Evolutionary conservation across 2,329 filamentous ascomycete genomes (phyloP), one percentile per base, ranked within the genome.

Genomic region (Hortaea sp.): DNA sequence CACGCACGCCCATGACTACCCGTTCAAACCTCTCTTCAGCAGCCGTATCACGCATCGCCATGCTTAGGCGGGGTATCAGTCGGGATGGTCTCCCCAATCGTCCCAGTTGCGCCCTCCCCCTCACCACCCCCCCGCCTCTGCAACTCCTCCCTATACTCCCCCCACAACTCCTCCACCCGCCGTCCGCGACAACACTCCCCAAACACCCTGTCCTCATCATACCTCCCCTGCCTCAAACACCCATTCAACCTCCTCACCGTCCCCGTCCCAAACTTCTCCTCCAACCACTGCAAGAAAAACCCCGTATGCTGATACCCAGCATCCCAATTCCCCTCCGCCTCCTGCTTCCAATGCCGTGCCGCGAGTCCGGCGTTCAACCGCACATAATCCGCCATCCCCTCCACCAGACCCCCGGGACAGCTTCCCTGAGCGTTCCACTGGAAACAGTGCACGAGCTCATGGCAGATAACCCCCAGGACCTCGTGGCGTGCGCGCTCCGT

Each of bases 381-480:
- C 27, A 97, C 89, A 78, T 87, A 97, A 67, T 97, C 92, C 13
- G 90, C 90, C 44, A 97, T 79, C 0, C 90, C 90, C 66, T 97
- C 90, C 46, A 94, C 82, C 41, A 97, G 66, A 0, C 92, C 92
- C 0, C 82, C 82, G 2, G 69, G 65, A 39, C 79, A 69, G 4
- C 66, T 68, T 0, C 69, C 71, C 7, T 65, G 69, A 1, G 74
- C 84, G 56, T 87, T 82, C 66, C 86, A 84, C 66, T 97, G 90
- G 68, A 85, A 94, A 68, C 88, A 95, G 69, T 97, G 92, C 10
- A 97, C 90, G 51, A 95, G 82, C 67, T 97, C 90, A 63, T 97
- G 90, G 1, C 85, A 84, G 13, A 97, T 66, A 0, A 97, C 88
- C 37, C 92, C 92, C 12, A 78, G 69, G 49, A 95, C 79, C 68